Evolutionary conservation across 1,139 yeast genomes (phyloP).

Genomic region (Torulaspora pretoriensis): DNA sequence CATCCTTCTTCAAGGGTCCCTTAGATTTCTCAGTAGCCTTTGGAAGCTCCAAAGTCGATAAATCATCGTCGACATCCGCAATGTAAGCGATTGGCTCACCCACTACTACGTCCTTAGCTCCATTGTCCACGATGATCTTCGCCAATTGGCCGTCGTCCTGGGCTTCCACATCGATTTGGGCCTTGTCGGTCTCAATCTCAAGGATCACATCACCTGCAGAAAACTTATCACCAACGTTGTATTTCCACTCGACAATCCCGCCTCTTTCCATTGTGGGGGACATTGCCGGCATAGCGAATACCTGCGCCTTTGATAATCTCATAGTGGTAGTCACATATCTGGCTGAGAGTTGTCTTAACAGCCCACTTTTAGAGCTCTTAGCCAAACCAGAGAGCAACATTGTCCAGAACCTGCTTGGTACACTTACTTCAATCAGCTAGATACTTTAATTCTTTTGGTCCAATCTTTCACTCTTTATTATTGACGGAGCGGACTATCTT

Average conservation of each 20-base stretch:
- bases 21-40: slow-evolving; percentile 25
- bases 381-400: slow-evolving; percentile 14
- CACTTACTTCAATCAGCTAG: not conserved
- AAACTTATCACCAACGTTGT: slow-evolving; percentile 74
- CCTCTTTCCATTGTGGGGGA: slow-evolving; percentile 99
- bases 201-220: slow-evolving; percentile 80
- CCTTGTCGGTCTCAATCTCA: slow-evolving; percentile 92
- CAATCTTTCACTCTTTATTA: not conserved
- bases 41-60: slow-evolving; percentile 61
- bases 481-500: not conserved
- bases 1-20: slow-evolving; percentile 15
- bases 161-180: slow-evolving; percentile 90
- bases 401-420: not conserved
- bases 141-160: slow-evolving; percentile 87
- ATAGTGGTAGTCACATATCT: slow-evolving; percentile 26
- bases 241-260: slow-evolving; percentile 92
- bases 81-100: slow-evolving; percentile 82
- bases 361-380: slow-evolving; percentile 6
- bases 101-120: slow-evolving; percentile 76
- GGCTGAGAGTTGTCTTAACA: slow-evolving; percentile 10
- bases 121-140: slow-evolving; percentile 66
- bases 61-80: slow-evolving; percentile 86
- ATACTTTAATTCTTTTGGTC: not conserved
- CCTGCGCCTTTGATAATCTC: slow-evolving; percentile 42
- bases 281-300: slow-evolving; percentile 95